A percentile compares a stretch with the other conserved stretches of the same genome.
These are phyloP conservation scores for Venturia effusa DNA, from an alignment of 2,329 filamentous ascomycete genomes.

Conservation along the genomic window DNA sequence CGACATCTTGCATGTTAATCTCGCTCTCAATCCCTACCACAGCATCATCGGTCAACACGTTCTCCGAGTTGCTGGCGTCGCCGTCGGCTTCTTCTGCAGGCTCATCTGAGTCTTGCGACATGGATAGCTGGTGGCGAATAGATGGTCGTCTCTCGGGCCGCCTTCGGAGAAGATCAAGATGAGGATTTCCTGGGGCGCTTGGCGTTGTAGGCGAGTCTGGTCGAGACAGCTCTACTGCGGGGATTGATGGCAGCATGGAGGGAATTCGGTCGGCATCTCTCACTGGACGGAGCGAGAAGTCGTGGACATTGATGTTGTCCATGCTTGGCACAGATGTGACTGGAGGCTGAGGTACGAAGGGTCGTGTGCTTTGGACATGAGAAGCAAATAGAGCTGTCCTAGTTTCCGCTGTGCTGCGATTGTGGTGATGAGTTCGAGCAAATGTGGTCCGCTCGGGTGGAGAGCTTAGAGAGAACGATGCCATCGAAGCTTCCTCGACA, in stretches of 20 bases:
- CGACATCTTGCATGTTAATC: constrained; percentile 81
- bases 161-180: constrained; percentile 26
- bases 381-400: constrained; percentile 33
- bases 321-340: constrained; percentile 59
- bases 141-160: constrained; percentile 58
- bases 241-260: constrained; percentile 64
- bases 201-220: constrained; percentile 87
- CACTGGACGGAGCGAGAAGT: constrained; percentile 64
- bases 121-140: constrained; percentile 79
- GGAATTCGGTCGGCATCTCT: constrained; percentile 73
- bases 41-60: constrained; percentile 61
- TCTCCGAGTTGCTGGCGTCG: constrained; percentile 45
- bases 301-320: constrained; percentile 49
- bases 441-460: constrained; percentile 62
- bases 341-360: constrained; percentile 49
- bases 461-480: constrained; percentile 51
- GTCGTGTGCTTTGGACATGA: constrained; percentile 36
- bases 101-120: constrained; percentile 80
- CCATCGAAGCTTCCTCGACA: neutral
- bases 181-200: constrained; percentile 48
- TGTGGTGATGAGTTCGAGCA: constrained; percentile 42
- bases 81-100: constrained; percentile 67
- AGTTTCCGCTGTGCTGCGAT: constrained; percentile 36
- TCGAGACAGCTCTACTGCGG: constrained; percentile 67
- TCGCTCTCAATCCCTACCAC: constrained; percentile 69